Evolutionary conservation across 1,139 yeast species (phyloP), one percentile per base, ranked within the genome.

Genomic region (Trichomonascaceae sp.): DNA sequence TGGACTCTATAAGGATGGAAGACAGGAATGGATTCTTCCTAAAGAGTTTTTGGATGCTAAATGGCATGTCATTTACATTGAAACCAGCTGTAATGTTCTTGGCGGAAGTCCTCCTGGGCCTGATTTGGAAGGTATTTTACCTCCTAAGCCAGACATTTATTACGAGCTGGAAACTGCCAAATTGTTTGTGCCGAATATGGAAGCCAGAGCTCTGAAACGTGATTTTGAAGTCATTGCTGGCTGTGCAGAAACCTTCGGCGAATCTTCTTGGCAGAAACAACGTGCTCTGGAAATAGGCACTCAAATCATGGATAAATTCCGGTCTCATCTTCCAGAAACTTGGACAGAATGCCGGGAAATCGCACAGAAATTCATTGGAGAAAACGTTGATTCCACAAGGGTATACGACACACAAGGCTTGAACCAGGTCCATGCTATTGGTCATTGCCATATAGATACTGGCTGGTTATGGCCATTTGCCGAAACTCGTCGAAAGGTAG

Each of bases 391-490:
- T 68, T 75, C 85, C 2, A 80, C 78, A n/a, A 77, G 77, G 20
- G 96, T 89, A 1, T 83, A 39, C 32, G 20, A 13, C 71, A 98
- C 98, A 30, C 9, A 36, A 9, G 41, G 41, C 5, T 36, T 36
- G 41, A 43, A 49, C 10, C 46, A 50, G n/a, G 96, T 89, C 9
- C 84, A 74, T 66, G 95, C 87, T 4, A 77, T 91, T 58, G 97
- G 97, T 49, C 87, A 90, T 66, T 91, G 97, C 67, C 98, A 90
- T 69, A 91, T 90, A 62, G 97, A 90, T 66, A 90, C 97, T 20
- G 96, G 96, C 19, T 88, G 96, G 96, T 76, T 87, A 57, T 91
- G 98, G 98, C 97, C 96, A 12, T 90, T 86, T 75, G 96, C 96
- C 3, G 96, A 91, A 69, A 88, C 96, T 1, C 83, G 85, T 62